A percentile compares a stretch with the other conserved stretches of the same genome.
Evolutionary conservation across 345 rosid genomes (phyloP).

Genomic region (Acer saccharum): DNA sequence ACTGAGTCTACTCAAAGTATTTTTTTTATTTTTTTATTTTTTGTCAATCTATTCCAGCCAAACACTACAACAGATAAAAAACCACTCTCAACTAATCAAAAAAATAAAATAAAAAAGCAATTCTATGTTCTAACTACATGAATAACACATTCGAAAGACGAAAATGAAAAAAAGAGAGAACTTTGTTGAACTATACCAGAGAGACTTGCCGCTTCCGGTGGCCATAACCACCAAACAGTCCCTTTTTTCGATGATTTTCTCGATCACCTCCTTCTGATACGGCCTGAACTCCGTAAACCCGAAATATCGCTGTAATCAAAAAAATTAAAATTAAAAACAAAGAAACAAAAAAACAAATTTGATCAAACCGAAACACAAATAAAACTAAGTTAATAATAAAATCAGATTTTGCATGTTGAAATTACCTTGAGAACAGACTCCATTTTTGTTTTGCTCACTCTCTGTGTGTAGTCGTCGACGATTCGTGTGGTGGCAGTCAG

Average conservation of each 20-base stretch:
- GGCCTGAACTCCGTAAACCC: slow-evolving; percentile 44
- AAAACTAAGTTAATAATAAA: background rate
- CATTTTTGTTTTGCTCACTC: background rate
- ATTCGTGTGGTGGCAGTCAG: background rate
- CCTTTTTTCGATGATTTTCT: slow-evolving; percentile 30
- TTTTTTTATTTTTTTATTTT: no score
- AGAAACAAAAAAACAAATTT: background rate
- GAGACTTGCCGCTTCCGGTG: slow-evolving; percentile 55
- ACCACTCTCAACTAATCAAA: background rate
- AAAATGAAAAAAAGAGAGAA: background rate
- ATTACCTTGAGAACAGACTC: slow-evolving; percentile 19
- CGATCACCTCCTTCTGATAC: slow-evolving; percentile 48
- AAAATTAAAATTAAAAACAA: background rate
- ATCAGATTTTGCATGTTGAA: background rate
- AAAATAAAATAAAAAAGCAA: background rate
- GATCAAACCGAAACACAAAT: background rate
- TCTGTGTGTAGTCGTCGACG: background rate
- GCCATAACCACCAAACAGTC: slow-evolving; percentile 56
- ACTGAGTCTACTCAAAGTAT: background rate
- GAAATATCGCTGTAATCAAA: slow-evolving; percentile 33
- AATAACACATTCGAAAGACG: background rate
- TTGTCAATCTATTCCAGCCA: no score
- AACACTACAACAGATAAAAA: no score
- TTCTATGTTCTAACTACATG: background rate
- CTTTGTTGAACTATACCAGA: slow-evolving; percentile 32